Conservation (phyloP, 1,284 basidiomycete genomes). For the Malassezia brasiliensis region DNA sequence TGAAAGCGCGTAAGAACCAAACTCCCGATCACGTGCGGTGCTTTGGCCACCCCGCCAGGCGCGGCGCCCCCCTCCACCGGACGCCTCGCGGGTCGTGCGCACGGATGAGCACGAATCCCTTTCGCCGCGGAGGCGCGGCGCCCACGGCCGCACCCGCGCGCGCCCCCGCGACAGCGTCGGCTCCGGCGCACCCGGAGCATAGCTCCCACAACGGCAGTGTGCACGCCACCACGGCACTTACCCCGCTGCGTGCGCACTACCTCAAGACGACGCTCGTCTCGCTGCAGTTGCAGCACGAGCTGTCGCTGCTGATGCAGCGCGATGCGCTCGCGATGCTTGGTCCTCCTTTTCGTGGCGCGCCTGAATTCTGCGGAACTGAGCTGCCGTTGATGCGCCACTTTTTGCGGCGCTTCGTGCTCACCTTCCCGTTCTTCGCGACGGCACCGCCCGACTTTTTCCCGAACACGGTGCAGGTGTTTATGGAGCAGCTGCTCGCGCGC, state of each 20-base stretch:
- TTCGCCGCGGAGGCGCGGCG: background rate
- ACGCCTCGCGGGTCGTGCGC: background rate
- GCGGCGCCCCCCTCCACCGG: background rate
- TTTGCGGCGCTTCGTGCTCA: constrained; percentile 45
- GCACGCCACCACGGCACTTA: constrained; percentile 51
- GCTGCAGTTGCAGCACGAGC: constrained; percentile 61
- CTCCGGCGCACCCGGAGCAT: no score
- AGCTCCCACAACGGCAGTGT: no score
- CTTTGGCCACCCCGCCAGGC: constrained; percentile 3
- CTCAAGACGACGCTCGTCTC: constrained; percentile 87
- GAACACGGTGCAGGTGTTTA: constrained; percentile 45
- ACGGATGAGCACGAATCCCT: constrained; percentile 8
- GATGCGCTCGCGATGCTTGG: constrained; percentile 40
- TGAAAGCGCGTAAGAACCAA: background rate
- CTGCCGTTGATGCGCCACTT: constrained; percentile 42
- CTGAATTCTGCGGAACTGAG: constrained; percentile 6
- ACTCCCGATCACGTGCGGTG: constrained; percentile 17
- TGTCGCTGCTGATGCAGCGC: constrained; percentile 20
- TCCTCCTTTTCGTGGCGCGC: constrained; percentile 40
- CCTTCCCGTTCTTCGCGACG: constrained; percentile 42
- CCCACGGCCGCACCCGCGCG: no score
- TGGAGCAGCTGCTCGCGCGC: constrained; percentile 37
- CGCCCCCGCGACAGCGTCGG: no score
- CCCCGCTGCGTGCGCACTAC: constrained; percentile 81
- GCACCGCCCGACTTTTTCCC: constrained; percentile 45